Base-by-base conservation (phyloP, 2,329 filamentous ascomycete genomes). In the Penicillium sp. region DNA sequence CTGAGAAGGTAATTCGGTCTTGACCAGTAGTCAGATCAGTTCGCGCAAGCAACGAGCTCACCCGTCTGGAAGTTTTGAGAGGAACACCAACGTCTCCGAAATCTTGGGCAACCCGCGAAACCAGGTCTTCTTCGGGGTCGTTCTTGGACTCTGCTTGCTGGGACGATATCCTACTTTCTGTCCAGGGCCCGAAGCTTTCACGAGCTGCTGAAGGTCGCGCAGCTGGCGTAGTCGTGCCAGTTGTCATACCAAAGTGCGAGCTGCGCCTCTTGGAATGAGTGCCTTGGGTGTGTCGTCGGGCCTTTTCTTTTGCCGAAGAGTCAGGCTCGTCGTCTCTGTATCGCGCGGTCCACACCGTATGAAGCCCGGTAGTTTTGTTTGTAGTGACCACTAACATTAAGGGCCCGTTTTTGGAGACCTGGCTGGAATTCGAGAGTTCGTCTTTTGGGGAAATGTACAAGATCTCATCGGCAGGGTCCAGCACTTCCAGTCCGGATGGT, bases 21-120 rank as follows among this genome's bases (percentile, higher is more conserved):
- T 91, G 87, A 13, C 85, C 93, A 8, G 87, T 85, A 0, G 88
- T 91, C 16, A 96, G 74, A 63, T 96, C 91, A 26, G 87, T 86
- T 59, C 91, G 79, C 13, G 90, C 90, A 43, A 96, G 76, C 70
- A 95, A 79, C 13, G 91, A 97, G 71, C 93, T 98, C 22, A 97
- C 86, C 41, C 93, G 81, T 35, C 93, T 82, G n/a, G 80, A 81
- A 35, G 80, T 77, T 52, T 77, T 78, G n/a, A 69, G 69, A 14
- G 77, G 76, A 38, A 77, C 75, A 23, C 77, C 74, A 26, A 77
- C 72, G 45, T 76, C 70, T 18, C 70, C 74, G 49, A 78, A 75
- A 46, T 89, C 85, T 34, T 86, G 79, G 45, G 87, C 86, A n/a
- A 91, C 69, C 0, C 85, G 81, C 2, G 85, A 78, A 3, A 84